A percentile compares a stretch with the other conserved stretches of the same genome.
Evolutionary conservation across 306 rosid genomes (phyloP).

Genomic region (cucumber (Cucumis sativus)): DNA sequence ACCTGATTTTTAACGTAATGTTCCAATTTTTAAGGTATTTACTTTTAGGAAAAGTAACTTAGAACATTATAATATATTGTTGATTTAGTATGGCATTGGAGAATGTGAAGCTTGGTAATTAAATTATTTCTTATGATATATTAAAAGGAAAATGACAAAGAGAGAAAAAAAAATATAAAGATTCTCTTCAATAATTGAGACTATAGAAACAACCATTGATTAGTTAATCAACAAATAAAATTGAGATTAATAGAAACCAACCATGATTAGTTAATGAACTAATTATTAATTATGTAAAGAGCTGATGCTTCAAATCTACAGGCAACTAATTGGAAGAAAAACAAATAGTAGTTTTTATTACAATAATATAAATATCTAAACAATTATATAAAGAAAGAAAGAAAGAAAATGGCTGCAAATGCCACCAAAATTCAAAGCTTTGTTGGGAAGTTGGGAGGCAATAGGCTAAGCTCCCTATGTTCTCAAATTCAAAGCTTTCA

Average conservation of each 20-base stretch:
- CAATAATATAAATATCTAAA: background rate
- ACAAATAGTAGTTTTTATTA: too few relatives aligned
- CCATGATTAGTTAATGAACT: background rate
- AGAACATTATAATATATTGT: background rate
- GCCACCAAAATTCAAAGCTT: background rate
- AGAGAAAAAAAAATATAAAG: background rate
- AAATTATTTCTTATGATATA: background rate
- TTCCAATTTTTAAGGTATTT: too few relatives aligned
- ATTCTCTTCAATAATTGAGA: background rate
- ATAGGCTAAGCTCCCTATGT: constrained; percentile 2
- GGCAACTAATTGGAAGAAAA: background rate
- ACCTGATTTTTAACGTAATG: too few relatives aligned
- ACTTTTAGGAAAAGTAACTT: too few relatives aligned
- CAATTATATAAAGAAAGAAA: background rate
- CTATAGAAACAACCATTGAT: background rate
- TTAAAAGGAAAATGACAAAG: background rate
- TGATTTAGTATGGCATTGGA: background rate
- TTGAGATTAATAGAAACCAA: background rate
- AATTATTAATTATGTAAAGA: background rate
- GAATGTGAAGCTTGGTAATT: background rate
- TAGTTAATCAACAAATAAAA: background rate
- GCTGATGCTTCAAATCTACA: background rate
- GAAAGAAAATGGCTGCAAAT: background rate
- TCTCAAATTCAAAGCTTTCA: background rate
- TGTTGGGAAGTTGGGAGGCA: constrained; percentile 4